Evolutionary conservation across 192 early-diverging fungal genomes (phyloP).

Genomic region (Kickxella alabastrina): DNA sequence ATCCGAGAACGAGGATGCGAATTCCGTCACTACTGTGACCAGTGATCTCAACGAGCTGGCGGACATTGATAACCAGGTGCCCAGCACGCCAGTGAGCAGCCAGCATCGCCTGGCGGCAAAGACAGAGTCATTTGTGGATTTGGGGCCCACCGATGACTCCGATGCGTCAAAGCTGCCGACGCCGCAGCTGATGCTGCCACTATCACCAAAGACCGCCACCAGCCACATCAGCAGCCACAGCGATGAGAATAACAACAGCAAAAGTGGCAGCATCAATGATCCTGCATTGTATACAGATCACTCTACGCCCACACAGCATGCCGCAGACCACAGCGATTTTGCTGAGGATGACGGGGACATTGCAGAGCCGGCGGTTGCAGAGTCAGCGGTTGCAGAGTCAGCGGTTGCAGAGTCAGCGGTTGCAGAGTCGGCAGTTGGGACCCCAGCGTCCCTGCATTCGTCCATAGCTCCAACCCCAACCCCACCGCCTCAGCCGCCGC

Average conservation of each 20-base stretch:
- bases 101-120: constrained; percentile 6
- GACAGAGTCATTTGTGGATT: constrained; percentile 5
- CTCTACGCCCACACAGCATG: not conserved
- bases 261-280: not conserved
- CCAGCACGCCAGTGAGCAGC: constrained; percentile 16
- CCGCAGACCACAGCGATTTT: not conserved
- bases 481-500: not conserved
- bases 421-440: constrained; percentile 1
- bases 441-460: not conserved
- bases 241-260: no score
- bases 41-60: constrained; percentile 41
- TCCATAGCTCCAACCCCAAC: constrained; percentile 1
- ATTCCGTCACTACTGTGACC: constrained; percentile 28
- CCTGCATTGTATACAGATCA: no score
- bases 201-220: not conserved
- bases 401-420: no score
- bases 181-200: not conserved
- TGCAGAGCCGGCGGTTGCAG: no score
- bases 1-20: constrained; percentile 41
- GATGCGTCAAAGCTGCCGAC: not conserved
- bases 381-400: no score
- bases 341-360: constrained; percentile 5
- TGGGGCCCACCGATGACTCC: constrained; percentile 1
- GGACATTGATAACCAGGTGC: constrained; percentile 24
- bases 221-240: constrained; percentile 3